phyloP scores from a whole-genome alignment of 345 rosid species.

The Cardiospermum halicacabum region DNA sequence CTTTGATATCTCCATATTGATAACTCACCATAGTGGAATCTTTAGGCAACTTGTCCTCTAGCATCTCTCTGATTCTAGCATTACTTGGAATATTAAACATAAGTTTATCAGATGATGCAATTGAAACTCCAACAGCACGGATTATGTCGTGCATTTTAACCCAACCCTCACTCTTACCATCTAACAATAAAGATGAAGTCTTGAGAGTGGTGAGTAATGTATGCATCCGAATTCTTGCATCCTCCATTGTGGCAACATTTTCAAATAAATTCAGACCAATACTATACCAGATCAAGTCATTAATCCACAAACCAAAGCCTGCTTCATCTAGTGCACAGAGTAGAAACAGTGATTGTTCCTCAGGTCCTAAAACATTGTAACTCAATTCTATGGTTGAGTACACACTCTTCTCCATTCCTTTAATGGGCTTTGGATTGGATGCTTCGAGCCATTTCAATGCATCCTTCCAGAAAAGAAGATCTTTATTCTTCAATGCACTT shows the following conservation, averaged over 20 bases:
- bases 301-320: neutral
- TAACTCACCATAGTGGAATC: constrained; percentile 5
- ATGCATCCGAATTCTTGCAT: neutral
- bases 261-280: constrained; percentile 20
- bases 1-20: neutral
- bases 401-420: neutral
- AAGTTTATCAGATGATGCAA: constrained; percentile 4
- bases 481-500: too few species aligned
- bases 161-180: neutral
- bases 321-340: neutral
- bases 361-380: neutral
- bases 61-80: neutral
- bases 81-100: constrained; percentile 1
- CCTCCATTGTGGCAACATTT: neutral
- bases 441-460: neutral
- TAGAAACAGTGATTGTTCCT: neutral
- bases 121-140: constrained; percentile 9
- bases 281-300: constrained; percentile 6
- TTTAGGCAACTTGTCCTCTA: neutral
- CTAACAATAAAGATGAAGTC: constrained; percentile 15
- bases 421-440: neutral
- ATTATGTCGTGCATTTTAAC: constrained; percentile 29
- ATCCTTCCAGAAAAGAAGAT: neutral
- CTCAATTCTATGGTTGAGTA: neutral
- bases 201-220: constrained; percentile 13